Conservation (phyloP, 2,329 filamentous ascomycete genomes). For the Colletotrichum viniferum region DNA sequence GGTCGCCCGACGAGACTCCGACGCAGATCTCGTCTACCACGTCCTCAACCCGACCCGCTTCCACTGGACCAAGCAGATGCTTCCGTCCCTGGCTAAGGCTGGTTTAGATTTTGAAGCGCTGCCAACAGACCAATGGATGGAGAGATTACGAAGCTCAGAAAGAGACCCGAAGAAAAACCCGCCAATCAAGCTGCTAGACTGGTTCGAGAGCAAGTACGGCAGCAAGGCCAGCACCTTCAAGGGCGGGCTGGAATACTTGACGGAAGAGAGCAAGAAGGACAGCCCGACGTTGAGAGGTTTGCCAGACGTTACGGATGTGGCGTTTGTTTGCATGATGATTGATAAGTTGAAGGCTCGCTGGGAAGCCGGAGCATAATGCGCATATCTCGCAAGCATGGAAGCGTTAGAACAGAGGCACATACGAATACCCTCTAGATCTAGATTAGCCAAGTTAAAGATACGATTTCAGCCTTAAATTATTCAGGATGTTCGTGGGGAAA, state of each 20-base stretch:
- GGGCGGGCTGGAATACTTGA: background rate
- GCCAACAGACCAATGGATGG: background rate
- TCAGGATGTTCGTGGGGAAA: no score
- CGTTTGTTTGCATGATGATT: background rate
- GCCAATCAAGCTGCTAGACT: constrained; percentile 56
- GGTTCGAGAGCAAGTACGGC: constrained; percentile 38
- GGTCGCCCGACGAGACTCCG: constrained; percentile 21
- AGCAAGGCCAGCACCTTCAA: background rate
- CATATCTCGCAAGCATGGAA: background rate
- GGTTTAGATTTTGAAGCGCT: constrained; percentile 50
- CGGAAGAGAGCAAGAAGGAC: background rate
- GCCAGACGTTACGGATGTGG: background rate
- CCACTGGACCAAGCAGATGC: constrained; percentile 54
- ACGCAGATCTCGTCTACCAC: constrained; percentile 46
- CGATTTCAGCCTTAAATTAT: fast-evolving
- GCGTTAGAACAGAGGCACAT: background rate
- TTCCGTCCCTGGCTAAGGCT: constrained; percentile 49
- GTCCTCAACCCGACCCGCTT: constrained; percentile 53
- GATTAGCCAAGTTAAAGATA: background rate
- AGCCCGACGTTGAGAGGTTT: background rate
- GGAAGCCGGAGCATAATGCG: background rate
- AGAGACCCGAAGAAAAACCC: constrained; percentile 57
- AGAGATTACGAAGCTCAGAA: constrained; percentile 38
- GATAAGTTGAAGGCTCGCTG: background rate
- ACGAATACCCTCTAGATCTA: background rate